Base-by-base conservation (phyloP, 495 filamentous ascomycete genomes). In the Neurospora terricola region DNA sequence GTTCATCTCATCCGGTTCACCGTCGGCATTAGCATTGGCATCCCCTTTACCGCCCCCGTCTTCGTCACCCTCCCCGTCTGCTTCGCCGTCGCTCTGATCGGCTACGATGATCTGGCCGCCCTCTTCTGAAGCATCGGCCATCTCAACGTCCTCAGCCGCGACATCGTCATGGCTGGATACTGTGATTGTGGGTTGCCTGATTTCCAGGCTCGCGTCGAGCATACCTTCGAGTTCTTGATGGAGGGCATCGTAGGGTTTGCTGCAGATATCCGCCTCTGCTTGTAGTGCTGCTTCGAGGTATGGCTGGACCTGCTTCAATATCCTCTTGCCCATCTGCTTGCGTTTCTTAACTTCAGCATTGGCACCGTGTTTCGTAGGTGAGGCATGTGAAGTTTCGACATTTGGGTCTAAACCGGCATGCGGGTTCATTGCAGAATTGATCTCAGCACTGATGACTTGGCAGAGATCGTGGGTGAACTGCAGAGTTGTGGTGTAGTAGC, bases 251-350 rank as follows among this genome's bases (percentile, higher is more conserved):
- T 88, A 89, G 10, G 91, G 85, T 75, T 88, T 90, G 72, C 89
- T 85, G 71, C 84, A 89, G 10, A 97, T 83, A 62, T 96, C 93
- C 48, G 91, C 89, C 80, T 98, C 95, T 43, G 92, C 92, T 70
- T 87, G 86, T 59, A 92, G 83, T 3, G 93, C 93, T 66, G 90
- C 88, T 79, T 97, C 93, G 8, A 97, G 83, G 45, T 88, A 86
- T 21, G 89, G 88, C 78, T 96, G 91, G 34, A 97, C 86, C 4
- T 89, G 87, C 80, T 92, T 93, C 73, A 97, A 86, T 70, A 98
- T 94, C 59, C 93, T 87, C 79, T 95, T 97, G 16, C 91, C 95
- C 37, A 93, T 83, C 77, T 89, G 80, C 72, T 84, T 90, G 23
- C 93, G 86, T 71, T 84, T 81, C 48, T 77, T 77, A 38, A 74